Conservation (phyloP, 2,329 filamentous ascomycete species). For the Fusarium euwallaceae region DNA sequence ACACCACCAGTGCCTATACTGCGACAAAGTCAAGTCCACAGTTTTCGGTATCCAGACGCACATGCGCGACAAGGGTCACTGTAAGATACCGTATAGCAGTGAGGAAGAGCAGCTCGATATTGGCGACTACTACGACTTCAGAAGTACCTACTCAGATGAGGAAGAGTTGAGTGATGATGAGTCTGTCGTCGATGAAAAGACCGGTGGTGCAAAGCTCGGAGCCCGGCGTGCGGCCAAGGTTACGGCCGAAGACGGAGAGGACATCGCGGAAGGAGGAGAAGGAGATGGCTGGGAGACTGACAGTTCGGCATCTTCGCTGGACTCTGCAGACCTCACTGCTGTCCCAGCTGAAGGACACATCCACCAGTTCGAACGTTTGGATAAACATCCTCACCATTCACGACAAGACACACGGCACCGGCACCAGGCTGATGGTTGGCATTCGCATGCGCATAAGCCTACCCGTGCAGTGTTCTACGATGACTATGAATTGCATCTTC, state of each 20-base stretch:
- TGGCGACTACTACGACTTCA: constrained; percentile 99
- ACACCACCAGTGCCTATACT: constrained; percentile 87
- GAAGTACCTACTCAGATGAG: constrained; percentile 91
- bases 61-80: constrained; percentile 97
- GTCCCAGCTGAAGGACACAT: constrained; percentile 81
- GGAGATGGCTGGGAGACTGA: constrained; percentile 97
- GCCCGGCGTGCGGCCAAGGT: constrained; percentile 67
- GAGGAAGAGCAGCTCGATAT: constrained; percentile 94
- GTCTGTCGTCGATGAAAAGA: constrained; percentile 55
- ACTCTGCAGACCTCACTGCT: constrained; percentile 85
- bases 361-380: constrained; percentile 79
- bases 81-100: constrained; percentile 92
- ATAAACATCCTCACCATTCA: constrained; percentile 81
- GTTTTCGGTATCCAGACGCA: constrained; percentile 90
- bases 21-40: constrained; percentile 84
- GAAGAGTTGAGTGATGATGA: constrained; percentile 72
- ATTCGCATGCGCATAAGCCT: constrained; percentile 84
- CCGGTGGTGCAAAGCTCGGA: constrained; percentile 78
- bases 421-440: constrained; percentile 81
- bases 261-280: constrained; percentile 66
- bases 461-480: constrained; percentile 85
- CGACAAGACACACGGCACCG: constrained; percentile 78
- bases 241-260: constrained; percentile 63
- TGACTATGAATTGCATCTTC: constrained; percentile 93
- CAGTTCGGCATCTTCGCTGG: constrained; percentile 87